phyloP scores from a whole-genome alignment of 305 asterid genomes.

The Solanum aculeatissimum region DNA sequence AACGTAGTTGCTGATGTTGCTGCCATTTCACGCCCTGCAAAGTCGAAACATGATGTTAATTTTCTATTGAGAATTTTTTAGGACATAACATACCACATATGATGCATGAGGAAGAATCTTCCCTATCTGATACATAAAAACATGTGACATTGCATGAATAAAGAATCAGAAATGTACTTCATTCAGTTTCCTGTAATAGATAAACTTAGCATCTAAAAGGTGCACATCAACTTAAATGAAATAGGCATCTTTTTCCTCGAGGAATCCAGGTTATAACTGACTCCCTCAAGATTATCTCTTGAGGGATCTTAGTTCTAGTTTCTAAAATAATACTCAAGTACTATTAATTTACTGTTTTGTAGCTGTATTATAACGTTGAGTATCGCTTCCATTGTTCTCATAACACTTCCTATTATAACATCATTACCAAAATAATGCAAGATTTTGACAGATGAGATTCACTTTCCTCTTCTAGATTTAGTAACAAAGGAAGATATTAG shows the following conservation, averaged over 20 bases:
- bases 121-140: neutral
- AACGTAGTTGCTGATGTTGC: slow-evolving; percentile 53
- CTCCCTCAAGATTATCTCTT: neutral
- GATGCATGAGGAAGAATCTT: neutral
- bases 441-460: neutral
- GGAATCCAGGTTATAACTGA: neutral
- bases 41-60: neutral
- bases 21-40: slow-evolving; percentile 53
- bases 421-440: neutral
- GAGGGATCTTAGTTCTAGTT: neutral
- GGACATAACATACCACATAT: neutral
- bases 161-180: neutral
- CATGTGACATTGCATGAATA: neutral
- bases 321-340: neutral
- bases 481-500: neutral
- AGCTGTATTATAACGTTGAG: neutral
- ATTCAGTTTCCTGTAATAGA: neutral
- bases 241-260: neutral
- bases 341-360: neutral
- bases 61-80: neutral
- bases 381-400: neutral
- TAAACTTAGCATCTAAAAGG: neutral
- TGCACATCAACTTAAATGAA: neutral
- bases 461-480: neutral
- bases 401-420: neutral